Evolutionary conservation across 2,329 filamentous ascomycete genomes (phyloP), one percentile per base, ranked within the genome.

Genomic region (Aspergillus viridinutans): DNA sequence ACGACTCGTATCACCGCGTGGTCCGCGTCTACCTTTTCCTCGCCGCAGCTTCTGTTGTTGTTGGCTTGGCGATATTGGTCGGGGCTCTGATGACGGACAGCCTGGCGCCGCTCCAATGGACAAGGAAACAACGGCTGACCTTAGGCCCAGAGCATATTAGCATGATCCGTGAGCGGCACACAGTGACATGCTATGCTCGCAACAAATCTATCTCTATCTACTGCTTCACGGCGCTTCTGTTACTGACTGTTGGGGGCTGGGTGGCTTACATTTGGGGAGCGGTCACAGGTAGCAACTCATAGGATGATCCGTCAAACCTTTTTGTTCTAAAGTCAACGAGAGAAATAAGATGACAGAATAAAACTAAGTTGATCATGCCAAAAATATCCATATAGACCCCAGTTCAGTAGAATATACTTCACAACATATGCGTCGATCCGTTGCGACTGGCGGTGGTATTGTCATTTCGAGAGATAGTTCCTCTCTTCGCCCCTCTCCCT

Each of bases 241-340:
- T 81, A 3, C 61, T 85, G 43, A 76, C 82, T 0, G 32, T 83
- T 9, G 83, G 84, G 0, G 74, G 64, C 28, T 72, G 70, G 68
- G 63, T 57, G 74, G 83, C 81, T 0, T 86, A 85, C 65, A 84
- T 86, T 58, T 86, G 83, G 83, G 83, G 84, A 7, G 77, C 82
- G 2, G 80, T 80, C 3, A 85, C 81, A 0, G 80, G 80, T 0
- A 77, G 83, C 54, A 79, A 81, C 57, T 62, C 58, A 12, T 68
- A 62, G 49, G 14, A 17, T 14, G 29, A 7, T 38, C 12, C 5
- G 12, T 35, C 28, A 12, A 29, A 29, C 4, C 0, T 29, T 29
- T 29, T 4, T 29, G 9, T 12, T 29, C 28, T 1, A 29, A 29
- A 12, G 28, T 10, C 9, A 29, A 29, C 10, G 10, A 4, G 9